Evolutionary conservation across 1,284 basidiomycete species (phyloP).

Genomic region (Melampsora abietis-canadensis): DNA sequence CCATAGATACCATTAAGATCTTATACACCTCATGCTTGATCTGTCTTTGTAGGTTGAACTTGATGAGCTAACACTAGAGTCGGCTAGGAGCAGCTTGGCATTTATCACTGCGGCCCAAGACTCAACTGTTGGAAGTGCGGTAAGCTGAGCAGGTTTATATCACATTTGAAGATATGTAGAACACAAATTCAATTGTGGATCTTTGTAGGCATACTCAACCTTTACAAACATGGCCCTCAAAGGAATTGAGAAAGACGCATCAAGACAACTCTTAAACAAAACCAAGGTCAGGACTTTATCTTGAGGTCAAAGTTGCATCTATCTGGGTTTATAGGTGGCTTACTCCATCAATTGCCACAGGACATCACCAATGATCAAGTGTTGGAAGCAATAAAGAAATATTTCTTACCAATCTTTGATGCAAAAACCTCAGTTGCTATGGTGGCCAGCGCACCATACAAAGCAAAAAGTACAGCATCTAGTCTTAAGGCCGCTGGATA

Average conservation of each 20-base stretch:
- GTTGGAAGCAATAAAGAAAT: constrained; percentile 64
- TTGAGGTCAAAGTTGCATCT: constrained; percentile 46
- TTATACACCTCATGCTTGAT: not conserved
- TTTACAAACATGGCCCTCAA: constrained; percentile 84
- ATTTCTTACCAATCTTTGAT: constrained; percentile 84
- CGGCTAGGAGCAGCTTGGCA: constrained; percentile 86
- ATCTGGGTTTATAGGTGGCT: not conserved
- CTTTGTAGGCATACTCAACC: constrained; percentile 66
- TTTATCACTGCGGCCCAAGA: constrained; percentile 75
- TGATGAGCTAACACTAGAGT: constrained; percentile 78
- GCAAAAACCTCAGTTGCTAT: constrained; percentile 72
- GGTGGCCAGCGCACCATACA: constrained; percentile 76
- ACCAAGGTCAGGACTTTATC: constrained; percentile 57
- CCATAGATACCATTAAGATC: not conserved
- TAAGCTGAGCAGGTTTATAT: constrained; percentile 55
- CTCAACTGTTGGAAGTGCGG: constrained; percentile 78
- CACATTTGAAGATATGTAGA: constrained; percentile 44
- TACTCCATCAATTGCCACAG: constrained; percentile 53
- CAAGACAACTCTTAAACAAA: constrained; percentile 70
- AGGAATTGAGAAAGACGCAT: constrained; percentile 69
- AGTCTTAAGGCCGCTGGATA: constrained; percentile 70
- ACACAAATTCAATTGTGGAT: constrained; percentile 48
- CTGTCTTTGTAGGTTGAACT: constrained; percentile 65
- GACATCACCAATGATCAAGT: constrained; percentile 74
- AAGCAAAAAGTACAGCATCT: constrained; percentile 68